Evolutionary conservation across 768 basidiomycete genomes (phyloP).

Genomic region (Pulveroboletus sp.): DNA sequence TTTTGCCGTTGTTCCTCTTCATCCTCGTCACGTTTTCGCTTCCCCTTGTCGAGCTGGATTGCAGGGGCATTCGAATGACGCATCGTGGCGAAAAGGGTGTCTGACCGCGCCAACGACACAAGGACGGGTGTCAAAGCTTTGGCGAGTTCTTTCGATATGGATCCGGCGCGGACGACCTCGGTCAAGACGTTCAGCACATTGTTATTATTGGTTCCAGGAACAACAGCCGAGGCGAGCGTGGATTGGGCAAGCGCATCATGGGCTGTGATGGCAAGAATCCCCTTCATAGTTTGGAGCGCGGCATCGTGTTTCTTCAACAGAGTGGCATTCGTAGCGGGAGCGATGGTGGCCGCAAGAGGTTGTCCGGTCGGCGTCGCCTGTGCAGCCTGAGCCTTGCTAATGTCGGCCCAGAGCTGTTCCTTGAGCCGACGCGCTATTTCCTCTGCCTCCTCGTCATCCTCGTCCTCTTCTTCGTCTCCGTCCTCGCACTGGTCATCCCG

Average conservation of each 20-base stretch:
- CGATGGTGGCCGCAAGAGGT: constrained; percentile 1
- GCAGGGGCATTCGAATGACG: constrained; percentile 62
- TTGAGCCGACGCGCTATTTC: constrained; percentile 71
- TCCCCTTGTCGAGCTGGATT: constrained; percentile 66
- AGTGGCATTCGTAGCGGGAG: constrained; percentile 9
- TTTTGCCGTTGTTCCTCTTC: constrained; percentile 30
- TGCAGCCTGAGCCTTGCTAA: constrained; percentile 61
- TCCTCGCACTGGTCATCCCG: constrained; percentile 45
- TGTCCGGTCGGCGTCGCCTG: constrained; percentile 21
- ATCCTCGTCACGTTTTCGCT: constrained; percentile 66
- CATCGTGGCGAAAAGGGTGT: constrained; percentile 60
- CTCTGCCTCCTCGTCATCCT: constrained; percentile 58
- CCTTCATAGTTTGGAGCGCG: constrained; percentile 61
- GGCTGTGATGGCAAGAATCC: constrained; percentile 56
- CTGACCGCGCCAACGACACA: constrained; percentile 65
- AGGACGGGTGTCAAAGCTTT: constrained; percentile 57
- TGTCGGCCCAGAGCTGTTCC: constrained; percentile 78
- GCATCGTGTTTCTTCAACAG: constrained; percentile 51
- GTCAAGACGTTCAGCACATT: constrained; percentile 58
- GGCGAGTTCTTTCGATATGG: constrained; percentile 52
- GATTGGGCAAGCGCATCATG: constrained; percentile 55
- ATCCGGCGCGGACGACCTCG: constrained; percentile 44
- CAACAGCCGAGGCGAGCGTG: constrained; percentile 47
- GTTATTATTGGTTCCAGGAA: constrained; percentile 43
- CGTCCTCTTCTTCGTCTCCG: constrained; percentile 58